Evolutionary conservation across 2,329 filamentous ascomycete species (phyloP).

Genomic region (Apiospora phragmitis): DNA sequence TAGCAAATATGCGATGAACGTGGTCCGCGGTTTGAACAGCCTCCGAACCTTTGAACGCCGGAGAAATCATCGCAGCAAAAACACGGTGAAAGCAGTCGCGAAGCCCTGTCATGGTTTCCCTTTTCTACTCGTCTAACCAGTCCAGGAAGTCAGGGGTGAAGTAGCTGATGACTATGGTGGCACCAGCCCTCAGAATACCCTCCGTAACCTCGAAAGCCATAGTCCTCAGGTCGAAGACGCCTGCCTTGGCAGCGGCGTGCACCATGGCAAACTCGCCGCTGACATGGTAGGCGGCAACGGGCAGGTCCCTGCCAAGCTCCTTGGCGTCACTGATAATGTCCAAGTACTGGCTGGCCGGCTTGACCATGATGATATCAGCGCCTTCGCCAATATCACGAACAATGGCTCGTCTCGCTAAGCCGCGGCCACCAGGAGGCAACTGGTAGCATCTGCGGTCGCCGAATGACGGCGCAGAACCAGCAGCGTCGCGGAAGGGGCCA

Average conservation of each 20-base stretch:
- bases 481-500: constrained; percentile 95
- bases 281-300: constrained; percentile 94
- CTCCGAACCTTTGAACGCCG: not conserved
- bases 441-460: constrained; percentile 97
- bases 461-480: constrained; percentile 86
- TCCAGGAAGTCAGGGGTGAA: constrained; percentile 82
- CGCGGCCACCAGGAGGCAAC: constrained; percentile 87
- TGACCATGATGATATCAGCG: constrained; percentile 98
- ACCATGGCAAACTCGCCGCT: constrained; percentile 98
- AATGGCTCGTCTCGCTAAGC: constrained; percentile 88
- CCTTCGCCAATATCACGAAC: constrained; percentile 87
- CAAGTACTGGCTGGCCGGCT: constrained; percentile 92
- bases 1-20: not conserved
- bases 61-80: not conserved
- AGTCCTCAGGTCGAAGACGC: constrained; percentile 90
- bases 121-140: constrained; percentile 57
- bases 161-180: constrained; percentile 91
- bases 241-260: constrained; percentile 90
- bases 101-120: not conserved
- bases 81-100: not conserved
- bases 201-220: constrained; percentile 96
- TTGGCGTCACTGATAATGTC: constrained; percentile 98
- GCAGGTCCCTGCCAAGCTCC: constrained; percentile 87
- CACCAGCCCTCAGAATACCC: constrained; percentile 88
- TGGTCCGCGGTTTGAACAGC: not conserved